Evolutionary conservation across 768 basidiomycete species (phyloP).

Genomic region (Auriscalpium microsporum): DNA sequence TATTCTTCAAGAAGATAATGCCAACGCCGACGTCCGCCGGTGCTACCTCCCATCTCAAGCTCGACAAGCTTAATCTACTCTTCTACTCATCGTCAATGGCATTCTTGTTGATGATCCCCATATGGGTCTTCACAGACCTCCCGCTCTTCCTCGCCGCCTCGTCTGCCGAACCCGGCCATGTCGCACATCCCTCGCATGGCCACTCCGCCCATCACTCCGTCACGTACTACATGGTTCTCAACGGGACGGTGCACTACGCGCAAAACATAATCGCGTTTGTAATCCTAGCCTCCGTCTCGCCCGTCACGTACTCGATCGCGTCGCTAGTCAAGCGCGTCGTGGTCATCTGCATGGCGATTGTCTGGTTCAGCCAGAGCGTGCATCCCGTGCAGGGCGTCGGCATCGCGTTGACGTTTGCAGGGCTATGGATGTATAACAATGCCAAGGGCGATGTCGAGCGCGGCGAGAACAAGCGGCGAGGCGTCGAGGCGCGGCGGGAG

Average conservation of each 20-base stretch:
- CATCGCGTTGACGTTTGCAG: conserved; percentile 83
- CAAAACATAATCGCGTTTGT: conserved; percentile 98
- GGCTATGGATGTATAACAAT: conserved; percentile 93
- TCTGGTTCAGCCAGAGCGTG: conserved; percentile 90
- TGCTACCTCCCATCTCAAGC: conserved; percentile 49
- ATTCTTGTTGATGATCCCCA: conserved; percentile 91
- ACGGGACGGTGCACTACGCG: conserved; percentile 92
- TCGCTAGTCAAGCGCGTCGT: conserved; percentile 96
- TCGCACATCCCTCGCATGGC: conserved; percentile 38
- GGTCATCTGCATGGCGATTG: conserved; percentile 94
- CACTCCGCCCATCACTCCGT: conserved; percentile 54
- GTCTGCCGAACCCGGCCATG: conserved; percentile 29
- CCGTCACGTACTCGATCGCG: conserved; percentile 98
- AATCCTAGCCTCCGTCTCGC: conserved; percentile 91
- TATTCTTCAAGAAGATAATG: conserved; percentile 99
- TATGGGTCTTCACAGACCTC: conserved; percentile 89
- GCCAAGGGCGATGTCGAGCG: conserved; percentile 89
- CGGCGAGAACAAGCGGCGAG: conserved; percentile 82
- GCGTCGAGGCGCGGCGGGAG: conserved; percentile 64
- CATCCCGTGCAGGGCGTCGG: conserved; percentile 81
- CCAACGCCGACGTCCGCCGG: conserved; percentile 42
- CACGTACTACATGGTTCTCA: conserved; percentile 78
- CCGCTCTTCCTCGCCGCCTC: conserved; percentile 47
- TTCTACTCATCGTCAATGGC: conserved; percentile 93
- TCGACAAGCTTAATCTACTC: conserved; percentile 95